A percentile compares a stretch with the other conserved stretches of the same genome.
phyloP scores from a whole-genome alignment of 805 yeast genomes.

The Barnettozyma vustinii region DNA sequence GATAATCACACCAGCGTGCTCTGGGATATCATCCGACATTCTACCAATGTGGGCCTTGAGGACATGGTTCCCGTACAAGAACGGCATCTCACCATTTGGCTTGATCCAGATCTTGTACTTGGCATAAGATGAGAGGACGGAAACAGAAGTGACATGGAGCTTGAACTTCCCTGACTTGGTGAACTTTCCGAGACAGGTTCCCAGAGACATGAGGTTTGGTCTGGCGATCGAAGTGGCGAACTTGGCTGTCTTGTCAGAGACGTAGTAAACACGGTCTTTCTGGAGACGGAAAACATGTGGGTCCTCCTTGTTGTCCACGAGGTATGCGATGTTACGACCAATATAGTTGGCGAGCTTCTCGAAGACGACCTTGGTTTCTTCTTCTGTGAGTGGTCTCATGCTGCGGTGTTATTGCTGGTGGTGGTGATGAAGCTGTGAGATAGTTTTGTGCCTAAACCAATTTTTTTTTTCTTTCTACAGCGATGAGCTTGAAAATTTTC shows the following conservation, averaged over 20 bases:
- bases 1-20: conserved; percentile 92
- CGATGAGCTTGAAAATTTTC: conserved; percentile 6
- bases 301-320: conserved; percentile 71
- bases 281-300: conserved; percentile 95
- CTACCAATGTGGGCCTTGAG: conserved; percentile 95
- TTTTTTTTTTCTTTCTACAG: not conserved
- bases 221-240: conserved; percentile 89
- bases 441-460: not conserved
- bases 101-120: conserved; percentile 95
- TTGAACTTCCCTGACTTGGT: conserved; percentile 97
- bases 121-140: conserved; percentile 79
- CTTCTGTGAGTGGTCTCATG: conserved; percentile 96
- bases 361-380: conserved; percentile 92
- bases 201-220: conserved; percentile 85
- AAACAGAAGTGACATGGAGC: conserved; percentile 87
- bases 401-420: not conserved
- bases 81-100: conserved; percentile 98
- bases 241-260: conserved; percentile 73
- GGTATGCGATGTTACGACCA: conserved; percentile 87
- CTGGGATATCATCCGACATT: conserved; percentile 96
- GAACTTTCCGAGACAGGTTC: conserved; percentile 92
- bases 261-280: conserved; percentile 94
- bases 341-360: conserved; percentile 94
- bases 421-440: not conserved
- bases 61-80: conserved; percentile 91